phyloP scores from a whole-genome alignment of 495 filamentous ascomycete genomes.

The Hypoxylon crocopeplum region DNA sequence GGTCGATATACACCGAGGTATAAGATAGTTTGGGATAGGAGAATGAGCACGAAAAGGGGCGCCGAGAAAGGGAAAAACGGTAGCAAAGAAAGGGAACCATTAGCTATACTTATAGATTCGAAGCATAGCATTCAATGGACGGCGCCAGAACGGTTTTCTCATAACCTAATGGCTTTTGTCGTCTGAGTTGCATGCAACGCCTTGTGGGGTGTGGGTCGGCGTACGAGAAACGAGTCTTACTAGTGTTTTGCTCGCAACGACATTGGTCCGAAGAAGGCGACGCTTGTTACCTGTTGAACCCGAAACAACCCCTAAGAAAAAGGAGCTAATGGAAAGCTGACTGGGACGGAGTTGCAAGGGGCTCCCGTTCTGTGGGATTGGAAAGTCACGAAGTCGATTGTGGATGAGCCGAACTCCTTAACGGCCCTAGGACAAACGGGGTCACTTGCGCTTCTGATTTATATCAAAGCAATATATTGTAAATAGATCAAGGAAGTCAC shows the following conservation, averaged over 20 bases:
- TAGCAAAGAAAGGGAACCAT: conserved; percentile 12
- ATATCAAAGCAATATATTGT: conserved; percentile 47
- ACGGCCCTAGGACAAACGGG: conserved; percentile 16
- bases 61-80: conserved; percentile 17
- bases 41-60: conserved; percentile 25
- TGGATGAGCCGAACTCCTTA: conserved; percentile 25
- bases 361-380: conserved; percentile 10
- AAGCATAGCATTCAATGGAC: conserved; percentile 15
- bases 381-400: conserved; percentile 9
- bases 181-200: conserved; percentile 20
- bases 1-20: conserved; percentile 28
- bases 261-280: conserved; percentile 47
- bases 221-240: conserved; percentile 31
- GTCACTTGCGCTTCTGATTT: conserved; percentile 35
- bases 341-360: not conserved
- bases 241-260: conserved; percentile 43
- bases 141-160: conserved; percentile 24
- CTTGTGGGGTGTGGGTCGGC: conserved; percentile 36
- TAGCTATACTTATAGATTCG: conserved; percentile 35
- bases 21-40: conserved; percentile 19
- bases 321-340: conserved; percentile 24
- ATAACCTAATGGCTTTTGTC: conserved; percentile 48
- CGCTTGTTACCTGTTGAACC: conserved; percentile 27
- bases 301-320: conserved; percentile 24
- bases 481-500: conserved; percentile 46